phyloP scores from a whole-genome alignment of 768 basidiomycete species.

The Pleurotus pulmonarius region DNA sequence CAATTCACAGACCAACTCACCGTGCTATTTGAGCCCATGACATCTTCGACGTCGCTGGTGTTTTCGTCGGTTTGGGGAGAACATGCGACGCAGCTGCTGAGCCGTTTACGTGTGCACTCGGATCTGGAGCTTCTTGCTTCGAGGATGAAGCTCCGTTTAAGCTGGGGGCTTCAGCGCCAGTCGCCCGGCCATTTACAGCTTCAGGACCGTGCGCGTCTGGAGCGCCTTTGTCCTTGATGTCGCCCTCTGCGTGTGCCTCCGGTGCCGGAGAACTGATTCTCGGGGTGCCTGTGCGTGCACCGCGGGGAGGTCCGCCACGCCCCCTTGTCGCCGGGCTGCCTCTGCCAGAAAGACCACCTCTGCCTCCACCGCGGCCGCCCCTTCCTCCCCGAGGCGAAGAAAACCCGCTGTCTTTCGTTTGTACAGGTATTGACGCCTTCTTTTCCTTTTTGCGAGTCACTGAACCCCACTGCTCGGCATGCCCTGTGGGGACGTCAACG shows the following conservation, averaged over 20 bases:
- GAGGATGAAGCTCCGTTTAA: neutral
- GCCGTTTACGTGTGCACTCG: slow-evolving; percentile 30
- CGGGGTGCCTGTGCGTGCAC: slow-evolving; percentile 28
- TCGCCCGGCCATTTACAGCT: neutral
- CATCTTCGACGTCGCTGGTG: slow-evolving; percentile 70
- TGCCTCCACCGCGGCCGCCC: slow-evolving; percentile 56
- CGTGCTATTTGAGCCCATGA: slow-evolving; percentile 87
- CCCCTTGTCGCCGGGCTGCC: slow-evolving; percentile 50
- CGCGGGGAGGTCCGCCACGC: slow-evolving; percentile 15
- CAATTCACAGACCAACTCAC: slow-evolving; percentile 32
- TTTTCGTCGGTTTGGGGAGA: slow-evolving; percentile 30
- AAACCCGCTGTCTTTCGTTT: slow-evolving; percentile 43
- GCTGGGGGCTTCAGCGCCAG: neutral
- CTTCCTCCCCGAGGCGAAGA: slow-evolving; percentile 46
- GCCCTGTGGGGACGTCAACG: too few relatives aligned
- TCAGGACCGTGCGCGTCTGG: neutral
- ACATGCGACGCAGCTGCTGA: slow-evolving; percentile 11
- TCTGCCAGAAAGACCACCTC: slow-evolving; percentile 50
- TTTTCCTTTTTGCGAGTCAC: slow-evolving; percentile 89
- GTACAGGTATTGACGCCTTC: slow-evolving; percentile 41
- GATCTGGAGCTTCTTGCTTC: slow-evolving; percentile 2
- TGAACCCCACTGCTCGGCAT: slow-evolving; percentile 76
- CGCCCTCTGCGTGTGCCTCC: slow-evolving; percentile 15
- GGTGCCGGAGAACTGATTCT: slow-evolving; percentile 18
- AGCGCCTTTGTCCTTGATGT: neutral